Conservation (phyloP, 1,284 basidiomycete genomes). For the Boletus semigastroideus region DNA sequence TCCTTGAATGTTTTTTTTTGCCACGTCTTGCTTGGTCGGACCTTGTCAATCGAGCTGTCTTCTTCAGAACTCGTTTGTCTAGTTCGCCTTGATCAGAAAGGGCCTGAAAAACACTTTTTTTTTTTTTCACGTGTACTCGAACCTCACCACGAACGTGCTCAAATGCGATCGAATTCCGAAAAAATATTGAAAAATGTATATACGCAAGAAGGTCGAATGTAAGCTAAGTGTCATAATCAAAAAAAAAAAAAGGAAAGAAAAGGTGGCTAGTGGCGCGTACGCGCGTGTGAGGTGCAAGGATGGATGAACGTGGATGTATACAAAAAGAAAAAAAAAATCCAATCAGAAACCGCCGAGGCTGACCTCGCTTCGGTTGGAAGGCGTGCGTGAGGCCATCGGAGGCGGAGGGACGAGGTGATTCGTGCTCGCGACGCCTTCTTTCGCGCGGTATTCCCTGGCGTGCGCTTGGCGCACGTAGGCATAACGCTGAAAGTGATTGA, state of each 20-base stretch:
- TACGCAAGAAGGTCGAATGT: slow-evolving; percentile 34
- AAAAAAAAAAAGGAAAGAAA: not conserved
- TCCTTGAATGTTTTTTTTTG: no score
- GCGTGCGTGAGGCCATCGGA: slow-evolving; percentile 38
- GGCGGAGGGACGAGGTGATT: slow-evolving; percentile 37
- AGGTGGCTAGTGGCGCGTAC: not conserved
- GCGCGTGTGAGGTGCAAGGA: not conserved
- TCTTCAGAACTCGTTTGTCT: no score
- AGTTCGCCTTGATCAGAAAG: not conserved
- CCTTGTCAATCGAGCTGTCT: no score
- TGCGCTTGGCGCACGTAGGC: slow-evolving; percentile 78
- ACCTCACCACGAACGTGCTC: not conserved
- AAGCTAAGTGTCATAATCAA: slow-evolving; percentile 16
- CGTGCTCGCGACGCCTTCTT: slow-evolving; percentile 30
- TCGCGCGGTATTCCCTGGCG: slow-evolving; percentile 49
- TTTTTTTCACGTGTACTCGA: not conserved
- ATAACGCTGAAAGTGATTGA: slow-evolving; percentile 92
- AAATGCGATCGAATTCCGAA: not conserved
- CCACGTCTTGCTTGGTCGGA: no score
- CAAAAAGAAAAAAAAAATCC: not conserved
- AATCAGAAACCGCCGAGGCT: slow-evolving; percentile 41
- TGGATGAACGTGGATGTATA: not conserved
- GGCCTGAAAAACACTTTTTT: no score
- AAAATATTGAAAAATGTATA: slow-evolving; percentile 8
- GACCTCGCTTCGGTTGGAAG: slow-evolving; percentile 50